These are phyloP conservation scores for Trifolium subterraneum DNA, from an alignment of 306 rosid species.

Conservation along the genomic window DNA sequence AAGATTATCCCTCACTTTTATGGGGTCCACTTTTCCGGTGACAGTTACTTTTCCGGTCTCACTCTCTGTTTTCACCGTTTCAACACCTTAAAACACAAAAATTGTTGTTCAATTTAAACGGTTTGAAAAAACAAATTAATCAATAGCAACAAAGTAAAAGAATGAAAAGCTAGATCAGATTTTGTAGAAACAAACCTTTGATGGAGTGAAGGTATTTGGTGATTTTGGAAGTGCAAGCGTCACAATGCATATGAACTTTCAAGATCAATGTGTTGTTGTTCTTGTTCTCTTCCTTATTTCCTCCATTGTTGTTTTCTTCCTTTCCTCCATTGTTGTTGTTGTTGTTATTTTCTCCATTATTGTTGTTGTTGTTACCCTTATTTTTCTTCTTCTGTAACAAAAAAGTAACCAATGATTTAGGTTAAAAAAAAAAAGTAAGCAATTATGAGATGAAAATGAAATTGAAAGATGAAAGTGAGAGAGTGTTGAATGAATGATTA, in stretches of 20 bases:
- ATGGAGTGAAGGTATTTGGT: conserved; percentile 38
- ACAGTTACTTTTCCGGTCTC: conserved; percentile 68
- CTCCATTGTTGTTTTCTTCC: background rate
- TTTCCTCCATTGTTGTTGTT: background rate
- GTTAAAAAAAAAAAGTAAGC: background rate
- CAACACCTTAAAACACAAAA: conserved; percentile 60
- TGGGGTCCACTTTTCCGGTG: conserved; percentile 75
- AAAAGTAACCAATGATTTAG: background rate
- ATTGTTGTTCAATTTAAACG: background rate
- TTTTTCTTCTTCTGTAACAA: conserved; percentile 14
- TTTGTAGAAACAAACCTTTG: conserved; percentile 47
- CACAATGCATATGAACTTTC: conserved; percentile 77
- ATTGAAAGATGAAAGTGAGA: background rate
- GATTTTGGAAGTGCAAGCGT: conserved; percentile 74
- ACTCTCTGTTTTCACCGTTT: conserved; percentile 58
- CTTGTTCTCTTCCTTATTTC: background rate
- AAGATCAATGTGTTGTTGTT: conserved; percentile 41
- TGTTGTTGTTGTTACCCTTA: background rate
- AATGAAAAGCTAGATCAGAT: background rate
- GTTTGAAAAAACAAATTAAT: background rate
- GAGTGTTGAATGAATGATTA: background rate
- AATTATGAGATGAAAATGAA: background rate
- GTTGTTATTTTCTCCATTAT: background rate
- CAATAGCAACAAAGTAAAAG: background rate
- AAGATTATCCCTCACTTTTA: conserved; percentile 56